Conservation (phyloP, 345 rosid genomes). For the Dovyalis caffra region DNA sequence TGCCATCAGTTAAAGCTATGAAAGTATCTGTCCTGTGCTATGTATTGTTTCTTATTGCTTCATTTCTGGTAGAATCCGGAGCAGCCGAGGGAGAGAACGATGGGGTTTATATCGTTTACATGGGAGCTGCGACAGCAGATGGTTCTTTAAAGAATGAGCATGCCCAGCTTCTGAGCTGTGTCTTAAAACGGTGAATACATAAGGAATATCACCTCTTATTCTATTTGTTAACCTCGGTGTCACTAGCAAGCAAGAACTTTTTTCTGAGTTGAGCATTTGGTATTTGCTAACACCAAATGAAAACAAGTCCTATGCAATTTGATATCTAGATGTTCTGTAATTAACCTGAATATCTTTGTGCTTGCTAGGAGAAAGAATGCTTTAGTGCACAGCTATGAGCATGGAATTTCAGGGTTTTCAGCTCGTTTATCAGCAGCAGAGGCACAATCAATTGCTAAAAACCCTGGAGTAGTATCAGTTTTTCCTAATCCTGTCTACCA, state of each 20-base stretch:
- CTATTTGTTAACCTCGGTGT: not conserved
- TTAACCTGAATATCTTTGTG: not conserved
- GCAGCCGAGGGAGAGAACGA: conserved; percentile 24
- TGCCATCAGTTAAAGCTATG: conserved; percentile 31
- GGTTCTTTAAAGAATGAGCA: conserved; percentile 35
- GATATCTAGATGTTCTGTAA: not conserved
- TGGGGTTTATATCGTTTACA: conserved; percentile 67
- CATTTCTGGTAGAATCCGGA: conserved; percentile 9
- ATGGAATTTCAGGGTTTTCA: conserved; percentile 81
- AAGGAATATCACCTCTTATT: not conserved
- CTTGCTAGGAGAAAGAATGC: conserved; percentile 45
- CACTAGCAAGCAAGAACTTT: too few species aligned
- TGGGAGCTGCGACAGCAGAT: conserved; percentile 58
- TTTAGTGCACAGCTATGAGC: conserved; percentile 48
- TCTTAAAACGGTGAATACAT: conserved; percentile 42
- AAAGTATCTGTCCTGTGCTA: conserved; percentile 18
- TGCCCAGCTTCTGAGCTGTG: conserved; percentile 50
- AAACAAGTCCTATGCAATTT: not conserved
- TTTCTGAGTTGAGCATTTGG: not conserved
- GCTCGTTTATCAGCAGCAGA: conserved; percentile 73
- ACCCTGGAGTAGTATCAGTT: conserved; percentile 70
- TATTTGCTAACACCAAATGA: too few species aligned
- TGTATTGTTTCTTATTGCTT: conserved; percentile 13
- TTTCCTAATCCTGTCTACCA: conserved; percentile 61
- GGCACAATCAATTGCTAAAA: conserved; percentile 49